phyloP scores from a whole-genome alignment of 1,139 yeast species.

The Candida sojae region DNA sequence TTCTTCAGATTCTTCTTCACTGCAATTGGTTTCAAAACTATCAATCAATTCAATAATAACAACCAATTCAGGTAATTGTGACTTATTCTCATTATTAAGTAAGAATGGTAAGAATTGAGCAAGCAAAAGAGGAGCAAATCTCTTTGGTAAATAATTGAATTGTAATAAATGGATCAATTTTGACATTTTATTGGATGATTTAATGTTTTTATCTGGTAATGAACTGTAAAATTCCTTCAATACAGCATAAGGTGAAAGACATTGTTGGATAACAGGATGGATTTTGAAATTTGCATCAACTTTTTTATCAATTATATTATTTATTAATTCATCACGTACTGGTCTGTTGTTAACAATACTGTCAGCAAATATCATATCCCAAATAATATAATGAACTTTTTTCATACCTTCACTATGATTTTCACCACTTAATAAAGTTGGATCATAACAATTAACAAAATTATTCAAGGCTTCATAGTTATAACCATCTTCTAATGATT shows the following conservation, averaged over 20 bases:
- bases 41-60: conserved; percentile 51
- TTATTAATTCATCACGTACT: conserved; percentile 55
- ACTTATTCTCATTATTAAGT: conserved; percentile 18
- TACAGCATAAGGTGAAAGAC: conserved; percentile 74
- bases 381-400: conserved; percentile 40
- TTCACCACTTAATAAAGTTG: conserved; percentile 16
- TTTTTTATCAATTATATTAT: conserved; percentile 50
- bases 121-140: conserved; percentile 52
- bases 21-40: conserved; percentile 38
- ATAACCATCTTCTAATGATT: conserved; percentile 43
- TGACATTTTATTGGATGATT: conserved; percentile 23
- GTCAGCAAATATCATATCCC: conserved; percentile 60
- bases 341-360: conserved; percentile 55
- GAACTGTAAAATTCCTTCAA: conserved; percentile 50
- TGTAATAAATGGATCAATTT: conserved; percentile 55
- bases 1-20: conserved; percentile 25
- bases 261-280: conserved; percentile 63
- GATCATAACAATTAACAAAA: conserved; percentile 67
- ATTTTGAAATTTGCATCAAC: conserved; percentile 35
- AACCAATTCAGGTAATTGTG: conserved; percentile 47
- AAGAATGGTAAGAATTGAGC: conserved; percentile 52
- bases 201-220: conserved; percentile 22
- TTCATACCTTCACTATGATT: conserved; percentile 33
- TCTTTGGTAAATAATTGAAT: conserved; percentile 66
- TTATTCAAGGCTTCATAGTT: conserved; percentile 66